phyloP scores from a whole-genome alignment of 306 rosid species.

The Dalbergia oliveri region DNA sequence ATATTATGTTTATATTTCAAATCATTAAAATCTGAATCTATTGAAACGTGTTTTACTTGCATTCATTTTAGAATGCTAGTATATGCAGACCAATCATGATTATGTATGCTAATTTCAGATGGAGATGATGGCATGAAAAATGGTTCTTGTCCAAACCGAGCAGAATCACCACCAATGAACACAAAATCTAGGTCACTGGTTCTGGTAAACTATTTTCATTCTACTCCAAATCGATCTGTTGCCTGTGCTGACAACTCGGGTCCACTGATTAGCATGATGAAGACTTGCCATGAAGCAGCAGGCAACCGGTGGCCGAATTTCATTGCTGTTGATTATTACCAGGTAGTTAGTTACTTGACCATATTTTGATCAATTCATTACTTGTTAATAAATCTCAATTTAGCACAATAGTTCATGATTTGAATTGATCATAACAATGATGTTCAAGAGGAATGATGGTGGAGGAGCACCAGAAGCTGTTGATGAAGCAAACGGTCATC shows the following conservation, averaged over 20 bases:
- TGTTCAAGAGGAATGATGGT: conserved; percentile 86
- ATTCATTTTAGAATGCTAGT: not conserved
- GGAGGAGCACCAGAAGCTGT: conserved; percentile 96
- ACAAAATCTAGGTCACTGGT: conserved; percentile 70
- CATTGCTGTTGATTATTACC: conserved; percentile 91
- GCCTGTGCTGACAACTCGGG: conserved; percentile 82
- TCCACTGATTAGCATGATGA: conserved; percentile 60
- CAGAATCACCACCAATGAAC: conserved; percentile 75
- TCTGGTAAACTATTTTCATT: conserved; percentile 71
- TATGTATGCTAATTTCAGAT: conserved; percentile 61
- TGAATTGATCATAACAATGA: conserved; percentile 20
- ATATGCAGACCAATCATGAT: conserved; percentile 13
- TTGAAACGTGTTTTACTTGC: conserved; percentile 14
- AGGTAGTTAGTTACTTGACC: conserved; percentile 49
- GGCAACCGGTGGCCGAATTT: conserved; percentile 92
- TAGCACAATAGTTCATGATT: conserved; percentile 3
- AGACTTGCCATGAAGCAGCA: conserved; percentile 73
- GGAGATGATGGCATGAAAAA: conserved; percentile 80
- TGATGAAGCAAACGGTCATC: conserved; percentile 90
- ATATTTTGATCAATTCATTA: not conserved
- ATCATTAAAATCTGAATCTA: too few species aligned
- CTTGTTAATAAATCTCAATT: conserved; percentile 11
- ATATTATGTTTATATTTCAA: too few species aligned
- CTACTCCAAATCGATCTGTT: conserved; percentile 65
- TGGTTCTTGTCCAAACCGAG: conserved; percentile 78